Evolutionary conservation across 176 grass and related monocot genomes (phyloP).

Genomic region (Triticum aestivum): DNA sequence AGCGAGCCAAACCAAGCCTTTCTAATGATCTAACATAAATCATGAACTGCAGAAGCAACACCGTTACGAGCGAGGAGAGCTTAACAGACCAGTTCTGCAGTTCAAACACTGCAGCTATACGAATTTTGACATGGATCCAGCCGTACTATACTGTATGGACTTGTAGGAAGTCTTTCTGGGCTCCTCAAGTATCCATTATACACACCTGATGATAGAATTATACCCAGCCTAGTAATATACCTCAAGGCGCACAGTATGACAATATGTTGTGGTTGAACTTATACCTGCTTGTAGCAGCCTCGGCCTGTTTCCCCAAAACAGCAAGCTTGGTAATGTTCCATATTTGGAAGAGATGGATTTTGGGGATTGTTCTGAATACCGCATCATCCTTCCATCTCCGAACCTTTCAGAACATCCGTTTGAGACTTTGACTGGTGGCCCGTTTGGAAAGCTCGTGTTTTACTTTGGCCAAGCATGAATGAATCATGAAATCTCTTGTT

Average conservation of each 20-base stretch:
- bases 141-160: background rate
- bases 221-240: background rate
- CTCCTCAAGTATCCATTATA: slow-evolving; percentile 2
- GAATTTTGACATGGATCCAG: background rate
- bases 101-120: background rate
- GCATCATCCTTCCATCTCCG: background rate
- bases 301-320: background rate
- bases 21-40: background rate
- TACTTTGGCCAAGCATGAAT: background rate
- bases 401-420: background rate
- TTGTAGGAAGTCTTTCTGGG: background rate
- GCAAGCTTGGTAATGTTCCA: background rate
- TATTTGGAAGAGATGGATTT: background rate
- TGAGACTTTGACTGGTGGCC: background rate
- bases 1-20: slow-evolving; percentile 2
- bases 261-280: background rate
- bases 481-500: background rate
- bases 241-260: background rate
- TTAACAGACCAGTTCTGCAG: background rate
- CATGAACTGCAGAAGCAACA: background rate
- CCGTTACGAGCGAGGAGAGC: background rate
- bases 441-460: background rate
- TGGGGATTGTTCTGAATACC: background rate
- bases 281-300: background rate
- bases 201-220: background rate